These are phyloP conservation scores for Calophaca sinica DNA, from an alignment of 306 rosid species.

Conservation along the genomic window DNA sequence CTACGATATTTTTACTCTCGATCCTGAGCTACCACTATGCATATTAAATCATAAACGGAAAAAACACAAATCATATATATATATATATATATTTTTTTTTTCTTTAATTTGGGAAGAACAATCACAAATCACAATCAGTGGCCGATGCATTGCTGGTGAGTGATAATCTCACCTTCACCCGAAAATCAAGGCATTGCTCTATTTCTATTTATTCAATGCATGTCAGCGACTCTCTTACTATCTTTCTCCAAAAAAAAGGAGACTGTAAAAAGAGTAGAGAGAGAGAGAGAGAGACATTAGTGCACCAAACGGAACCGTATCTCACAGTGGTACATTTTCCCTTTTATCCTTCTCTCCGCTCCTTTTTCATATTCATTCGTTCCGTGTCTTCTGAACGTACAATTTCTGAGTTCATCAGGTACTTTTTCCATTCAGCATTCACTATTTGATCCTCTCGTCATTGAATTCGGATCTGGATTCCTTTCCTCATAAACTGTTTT, in stretches of 20 bases:
- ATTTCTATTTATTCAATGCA: neutral
- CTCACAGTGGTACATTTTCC: neutral
- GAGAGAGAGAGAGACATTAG: neutral
- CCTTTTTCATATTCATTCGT: neutral
- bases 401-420: constrained; percentile 28
- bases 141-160: no score
- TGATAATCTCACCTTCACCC: neutral
- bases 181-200: neutral
- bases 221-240: neutral
- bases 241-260: neutral
- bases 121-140: no score
- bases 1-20: no score
- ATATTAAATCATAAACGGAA: no score
- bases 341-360: neutral
- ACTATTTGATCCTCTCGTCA: neutral
- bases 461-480: constrained; percentile 20
- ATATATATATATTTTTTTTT: no score
- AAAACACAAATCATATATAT: no score
- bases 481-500: neutral
- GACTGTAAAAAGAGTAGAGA: neutral
- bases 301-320: neutral
- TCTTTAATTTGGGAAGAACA: no score
- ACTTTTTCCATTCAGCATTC: constrained; percentile 25
- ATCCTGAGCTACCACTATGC: no score
- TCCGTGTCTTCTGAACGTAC: neutral